phyloP scores from a whole-genome alignment of 2,329 filamentous ascomycete genomes.

The Arthrobotrys iridis region DNA sequence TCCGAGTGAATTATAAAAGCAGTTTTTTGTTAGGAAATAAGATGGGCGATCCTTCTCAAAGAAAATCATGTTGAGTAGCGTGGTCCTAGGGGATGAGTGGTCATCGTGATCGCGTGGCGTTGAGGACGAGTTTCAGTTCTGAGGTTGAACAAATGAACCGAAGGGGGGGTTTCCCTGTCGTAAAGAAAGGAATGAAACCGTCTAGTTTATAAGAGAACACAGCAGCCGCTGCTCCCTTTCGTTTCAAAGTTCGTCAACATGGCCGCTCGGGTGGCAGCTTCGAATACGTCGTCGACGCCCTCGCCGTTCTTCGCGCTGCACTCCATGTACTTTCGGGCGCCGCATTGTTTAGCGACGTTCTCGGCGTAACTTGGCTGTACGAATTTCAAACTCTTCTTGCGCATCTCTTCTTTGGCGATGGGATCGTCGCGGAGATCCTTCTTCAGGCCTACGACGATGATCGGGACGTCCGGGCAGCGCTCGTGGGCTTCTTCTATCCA shows the following conservation, averaged over 20 bases:
- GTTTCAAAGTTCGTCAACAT: conserved; percentile 81
- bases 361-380: conserved; percentile 85
- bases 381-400: conserved; percentile 89
- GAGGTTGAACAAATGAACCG: too few relatives aligned
- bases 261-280: conserved; percentile 92
- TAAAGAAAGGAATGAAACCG: background rate
- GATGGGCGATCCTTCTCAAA: too few relatives aligned
- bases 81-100: conserved; percentile 12
- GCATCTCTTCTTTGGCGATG: conserved; percentile 94
- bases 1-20: conserved; percentile 14
- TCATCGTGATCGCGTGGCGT: background rate
- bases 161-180: too few relatives aligned
- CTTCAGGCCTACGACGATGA: conserved; percentile 95
- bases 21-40: conserved; percentile 5
- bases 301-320: conserved; percentile 96
- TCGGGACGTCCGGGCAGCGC: conserved; percentile 87
- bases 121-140: too few relatives aligned
- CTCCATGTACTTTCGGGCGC: conserved; percentile 93
- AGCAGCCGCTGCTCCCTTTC: conserved; percentile 83
- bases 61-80: conserved; percentile 31
- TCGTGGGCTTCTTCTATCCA: conserved; percentile 97
- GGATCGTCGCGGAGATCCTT: conserved; percentile 97
- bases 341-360: conserved; percentile 82
- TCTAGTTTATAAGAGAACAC: conserved; percentile 85
- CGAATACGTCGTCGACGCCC: conserved; percentile 97